Evolutionary conservation across 441 rosid genomes (phyloP).

Genomic region (Aleurites moluccanus): DNA sequence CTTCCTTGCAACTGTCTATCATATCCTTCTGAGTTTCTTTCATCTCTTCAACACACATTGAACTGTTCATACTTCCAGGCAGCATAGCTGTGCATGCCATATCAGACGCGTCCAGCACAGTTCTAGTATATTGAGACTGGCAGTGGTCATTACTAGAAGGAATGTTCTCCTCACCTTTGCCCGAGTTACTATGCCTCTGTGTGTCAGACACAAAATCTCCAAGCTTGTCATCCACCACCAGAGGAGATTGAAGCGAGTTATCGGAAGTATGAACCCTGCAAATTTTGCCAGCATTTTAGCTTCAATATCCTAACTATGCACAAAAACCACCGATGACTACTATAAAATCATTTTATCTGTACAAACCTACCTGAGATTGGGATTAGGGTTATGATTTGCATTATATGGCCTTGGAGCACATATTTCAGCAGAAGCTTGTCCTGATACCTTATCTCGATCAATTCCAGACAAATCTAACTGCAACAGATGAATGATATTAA

Average conservation of each 20-base stretch:
- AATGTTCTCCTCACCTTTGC: slow-evolving; percentile 25
- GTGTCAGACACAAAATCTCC: slow-evolving; percentile 29
- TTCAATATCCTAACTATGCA: slow-evolving; percentile 25
- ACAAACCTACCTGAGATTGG: slow-evolving; percentile 41
- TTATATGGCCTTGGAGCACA: slow-evolving; percentile 36
- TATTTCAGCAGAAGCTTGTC: slow-evolving; percentile 77
- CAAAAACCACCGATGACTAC: slow-evolving; percentile 15
- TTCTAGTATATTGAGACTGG: slow-evolving; percentile 33
- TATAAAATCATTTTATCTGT: slow-evolving; percentile 16
- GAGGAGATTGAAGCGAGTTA: slow-evolving; percentile 37
- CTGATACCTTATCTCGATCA: slow-evolving; percentile 83
- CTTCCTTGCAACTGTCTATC: slow-evolving; percentile 26
- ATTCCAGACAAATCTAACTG: slow-evolving; percentile 77
- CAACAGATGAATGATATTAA: slow-evolving; percentile 23
- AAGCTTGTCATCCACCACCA: slow-evolving; percentile 24
- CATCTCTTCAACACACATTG: slow-evolving; percentile 19
- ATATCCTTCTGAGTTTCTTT: slow-evolving; percentile 23
- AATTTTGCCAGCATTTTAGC: slow-evolving; percentile 23
- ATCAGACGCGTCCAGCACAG: slow-evolving; percentile 27
- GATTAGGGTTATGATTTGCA: slow-evolving; percentile 22
- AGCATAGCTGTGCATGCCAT: slow-evolving; percentile 18
- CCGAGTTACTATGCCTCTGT: slow-evolving; percentile 32
- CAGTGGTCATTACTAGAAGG: slow-evolving; percentile 27
- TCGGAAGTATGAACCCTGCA: slow-evolving; percentile 47
- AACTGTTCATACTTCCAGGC: slow-evolving; percentile 14